Percentiles rank a stretch among this genome's conserved stretches.
Evolutionary conservation across 495 filamentous ascomycete genomes (phyloP).

Genomic region (Hypoxylon crocopeplum): DNA sequence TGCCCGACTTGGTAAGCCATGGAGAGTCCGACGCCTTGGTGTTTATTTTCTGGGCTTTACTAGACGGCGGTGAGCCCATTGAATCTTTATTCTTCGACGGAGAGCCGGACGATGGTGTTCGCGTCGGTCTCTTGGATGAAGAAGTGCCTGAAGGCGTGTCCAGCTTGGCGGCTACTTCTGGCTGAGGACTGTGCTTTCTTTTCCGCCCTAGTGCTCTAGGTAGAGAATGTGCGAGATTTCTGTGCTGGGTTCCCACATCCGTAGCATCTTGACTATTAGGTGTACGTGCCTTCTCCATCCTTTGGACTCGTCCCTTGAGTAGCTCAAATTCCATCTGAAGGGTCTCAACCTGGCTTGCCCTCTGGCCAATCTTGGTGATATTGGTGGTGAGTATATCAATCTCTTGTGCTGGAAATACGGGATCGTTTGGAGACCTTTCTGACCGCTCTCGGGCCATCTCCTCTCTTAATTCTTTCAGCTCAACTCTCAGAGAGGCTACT

Average conservation of each 20-base stretch:
- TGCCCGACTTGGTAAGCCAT: constrained; percentile 22
- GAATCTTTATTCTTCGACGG: background rate
- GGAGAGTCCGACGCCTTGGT: background rate
- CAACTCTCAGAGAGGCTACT: too few relatives aligned
- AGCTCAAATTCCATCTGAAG: constrained; percentile 52
- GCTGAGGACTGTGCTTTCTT: background rate
- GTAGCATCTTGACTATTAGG: background rate
- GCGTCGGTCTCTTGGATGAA: too few relatives aligned
- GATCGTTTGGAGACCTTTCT: background rate
- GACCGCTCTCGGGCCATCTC: constrained; percentile 38
- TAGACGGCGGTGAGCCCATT: background rate
- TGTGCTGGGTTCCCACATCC: too few relatives aligned
- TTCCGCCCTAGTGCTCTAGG: background rate
- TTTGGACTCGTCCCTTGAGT: constrained; percentile 43
- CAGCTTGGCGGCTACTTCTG: too few relatives aligned
- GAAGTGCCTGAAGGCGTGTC: too few relatives aligned
- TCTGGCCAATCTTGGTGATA: constrained; percentile 46
- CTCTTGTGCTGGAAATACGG: constrained; percentile 39
- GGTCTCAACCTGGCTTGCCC: constrained; percentile 48
- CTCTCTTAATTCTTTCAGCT: constrained; percentile 36
- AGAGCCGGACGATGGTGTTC: too few relatives aligned
- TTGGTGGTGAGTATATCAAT: constrained; percentile 48
- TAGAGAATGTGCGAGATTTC: background rate
- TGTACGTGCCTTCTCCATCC: constrained; percentile 29
- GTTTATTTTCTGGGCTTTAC: background rate